phyloP scores from a whole-genome alignment of 257 asterid genomes.

The Coffea eugenioides region DNA sequence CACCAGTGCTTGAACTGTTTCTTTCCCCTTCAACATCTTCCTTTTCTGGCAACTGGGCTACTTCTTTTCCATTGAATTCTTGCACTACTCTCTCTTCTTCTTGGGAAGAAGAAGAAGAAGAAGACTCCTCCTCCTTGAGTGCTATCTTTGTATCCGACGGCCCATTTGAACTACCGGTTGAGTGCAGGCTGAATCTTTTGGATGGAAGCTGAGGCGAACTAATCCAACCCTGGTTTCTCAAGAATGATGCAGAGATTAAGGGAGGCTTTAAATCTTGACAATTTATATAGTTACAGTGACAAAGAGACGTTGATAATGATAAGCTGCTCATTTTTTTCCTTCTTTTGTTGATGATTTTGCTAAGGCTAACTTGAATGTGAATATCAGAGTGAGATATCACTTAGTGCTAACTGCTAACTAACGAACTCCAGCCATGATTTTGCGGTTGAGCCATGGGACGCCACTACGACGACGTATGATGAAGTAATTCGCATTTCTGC shows the following conservation, averaged over 20 bases:
- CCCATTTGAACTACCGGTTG: constrained; percentile 49
- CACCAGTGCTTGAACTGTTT: constrained; percentile 30
- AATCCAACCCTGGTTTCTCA: background rate
- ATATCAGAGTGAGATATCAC: background rate
- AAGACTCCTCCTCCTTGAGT: background rate
- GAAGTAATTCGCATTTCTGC: too few species aligned
- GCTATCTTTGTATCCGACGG: constrained; percentile 35
- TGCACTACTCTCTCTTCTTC: constrained; percentile 28
- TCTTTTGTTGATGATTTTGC: too few species aligned
- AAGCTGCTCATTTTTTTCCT: constrained; percentile 17
- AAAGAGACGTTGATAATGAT: constrained; percentile 14
- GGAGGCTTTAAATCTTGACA: constrained; percentile 6
- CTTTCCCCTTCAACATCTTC: constrained; percentile 23
- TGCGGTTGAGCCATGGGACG: background rate
- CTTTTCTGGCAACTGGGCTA: constrained; percentile 10
- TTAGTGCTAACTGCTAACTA: background rate
- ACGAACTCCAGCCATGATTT: background rate
- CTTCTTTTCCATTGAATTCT: constrained; percentile 2
- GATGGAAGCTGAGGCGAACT: constrained; percentile 3
- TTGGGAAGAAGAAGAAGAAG: constrained; percentile 6
- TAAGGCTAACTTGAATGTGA: background rate
- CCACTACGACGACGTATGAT: background rate
- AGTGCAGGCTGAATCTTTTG: constrained; percentile 36
- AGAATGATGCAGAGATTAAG: background rate
- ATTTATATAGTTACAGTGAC: background rate